Evolutionary conservation across 2,329 filamentous ascomycete genomes (phyloP), one percentile per base, ranked within the genome.

Genomic region (Cladophialophora yegresii): DNA sequence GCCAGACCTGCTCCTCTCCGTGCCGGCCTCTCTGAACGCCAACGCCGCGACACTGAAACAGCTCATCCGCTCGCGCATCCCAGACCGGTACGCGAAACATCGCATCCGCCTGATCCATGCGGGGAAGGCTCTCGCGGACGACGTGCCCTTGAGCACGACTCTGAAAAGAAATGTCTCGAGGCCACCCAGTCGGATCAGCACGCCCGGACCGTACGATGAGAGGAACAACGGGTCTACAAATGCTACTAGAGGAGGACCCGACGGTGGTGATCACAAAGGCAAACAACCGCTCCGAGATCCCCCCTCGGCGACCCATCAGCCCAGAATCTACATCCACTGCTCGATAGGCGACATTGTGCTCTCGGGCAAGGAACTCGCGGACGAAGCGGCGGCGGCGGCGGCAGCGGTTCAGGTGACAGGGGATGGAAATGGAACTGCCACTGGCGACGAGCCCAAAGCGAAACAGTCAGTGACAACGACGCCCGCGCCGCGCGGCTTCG

Each of bases 21-120:
- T 98, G 73, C 77, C 86, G 55, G 63, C 57, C 20, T 68, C 68
- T 13, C 54, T 65, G 16, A 79, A 82, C 5, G 91, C 93, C 0
- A 77, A 82, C 54, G 85, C 91, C 60, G 84, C 92, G 61, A 86
- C 89, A 1, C 84, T 98, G 63, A 96, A 96, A 77, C 88, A 90
- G 71, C 83, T 89, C 58, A 91, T 98, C 74, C 92, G 95, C 70
- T 77, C 82, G 8, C 84, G 89, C 53, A 85, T 97, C 23, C 83
- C 88, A 5, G 73, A 80, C 36, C 79, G 84, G 36, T 83, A 87
- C 68, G 84, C 87, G 13, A 81, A 84, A 49, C 87, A 86, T 67
- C 89, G 92, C 40, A 85, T 98, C 33, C 91, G 93, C 65, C 87
- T 99, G 69, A 97, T 98, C 75, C 88, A 96, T 76, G 86, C 91